Percentiles rank a stretch among this genome's conserved stretches.
These are phyloP conservation scores for Paramecium tetraurelia DNA, from an alignment of 73 alveolate genomes.

Conservation along the genomic window DNA sequence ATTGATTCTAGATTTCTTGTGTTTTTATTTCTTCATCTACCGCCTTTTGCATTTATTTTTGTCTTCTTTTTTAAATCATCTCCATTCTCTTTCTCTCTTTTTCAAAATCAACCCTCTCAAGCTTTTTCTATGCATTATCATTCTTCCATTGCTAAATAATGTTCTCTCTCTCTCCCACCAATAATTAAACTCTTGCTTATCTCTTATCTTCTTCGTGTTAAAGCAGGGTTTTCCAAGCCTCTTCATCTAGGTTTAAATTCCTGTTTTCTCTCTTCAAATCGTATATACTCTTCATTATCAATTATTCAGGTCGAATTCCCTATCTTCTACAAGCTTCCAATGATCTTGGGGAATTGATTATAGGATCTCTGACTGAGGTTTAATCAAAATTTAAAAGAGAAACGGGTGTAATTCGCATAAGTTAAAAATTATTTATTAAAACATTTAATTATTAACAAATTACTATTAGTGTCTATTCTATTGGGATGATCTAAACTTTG, in stretches of 20 bases:
- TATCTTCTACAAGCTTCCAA: constrained; percentile 68
- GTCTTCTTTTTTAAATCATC: not conserved
- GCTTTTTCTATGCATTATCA: not conserved
- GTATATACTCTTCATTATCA: constrained; percentile 46
- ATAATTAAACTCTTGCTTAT: constrained; percentile 33
- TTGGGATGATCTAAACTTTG: not conserved
- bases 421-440: not conserved
- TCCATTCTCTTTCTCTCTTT: not conserved
- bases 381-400: constrained; percentile 53
- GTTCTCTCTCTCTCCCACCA: constrained; percentile 42
- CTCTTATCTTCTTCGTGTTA: constrained; percentile 61
- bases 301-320: constrained; percentile 63
- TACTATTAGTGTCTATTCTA: not conserved
- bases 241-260: constrained; percentile 44
- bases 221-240: not conserved
- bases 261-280: constrained; percentile 55
- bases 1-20: not conserved
- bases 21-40: constrained; percentile 43
- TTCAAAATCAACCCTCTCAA: not conserved
- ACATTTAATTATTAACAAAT: not conserved
- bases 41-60: constrained; percentile 29
- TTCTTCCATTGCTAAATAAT: constrained; percentile 16
- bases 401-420: not conserved
- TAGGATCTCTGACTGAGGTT: constrained; percentile 43
- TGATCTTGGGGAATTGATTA: constrained; percentile 66